phyloP scores from a whole-genome alignment of 768 basidiomycete genomes.

The Lactarius tabidus region DNA sequence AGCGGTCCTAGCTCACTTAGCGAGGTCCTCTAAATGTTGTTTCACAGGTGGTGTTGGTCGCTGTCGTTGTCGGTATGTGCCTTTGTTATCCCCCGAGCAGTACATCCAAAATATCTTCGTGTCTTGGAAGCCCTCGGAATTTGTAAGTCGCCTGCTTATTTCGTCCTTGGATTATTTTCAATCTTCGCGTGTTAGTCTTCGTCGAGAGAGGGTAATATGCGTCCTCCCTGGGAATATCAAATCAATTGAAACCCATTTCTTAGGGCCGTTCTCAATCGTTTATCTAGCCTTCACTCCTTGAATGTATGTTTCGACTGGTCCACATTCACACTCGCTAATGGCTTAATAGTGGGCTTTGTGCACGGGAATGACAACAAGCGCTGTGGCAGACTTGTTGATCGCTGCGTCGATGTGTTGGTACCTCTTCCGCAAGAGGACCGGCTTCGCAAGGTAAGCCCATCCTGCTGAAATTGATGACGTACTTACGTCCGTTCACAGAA shows the following conservation, averaged over 20 bases:
- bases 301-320: not conserved
- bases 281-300: not conserved
- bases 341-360: slow-evolving; percentile 46
- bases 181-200: not conserved
- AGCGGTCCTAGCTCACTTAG: too few relatives aligned
- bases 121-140: not conserved
- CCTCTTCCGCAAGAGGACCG: slow-evolving; percentile 42
- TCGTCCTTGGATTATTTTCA: not conserved
- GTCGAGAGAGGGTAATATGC: not conserved
- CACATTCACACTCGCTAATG: not conserved
- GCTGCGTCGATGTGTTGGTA: slow-evolving; percentile 47
- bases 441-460: slow-evolving; percentile 36
- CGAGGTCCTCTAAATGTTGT: too few relatives aligned
- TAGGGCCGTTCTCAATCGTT: not conserved
- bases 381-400: slow-evolving; percentile 47
- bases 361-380: slow-evolving; percentile 43
- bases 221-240: not conserved
- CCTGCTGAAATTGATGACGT: slow-evolving; percentile 15
- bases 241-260: not conserved
- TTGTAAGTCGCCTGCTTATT: not conserved
- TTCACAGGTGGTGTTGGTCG: too few relatives aligned
- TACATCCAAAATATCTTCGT: not conserved
- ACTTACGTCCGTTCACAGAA: slow-evolving; percentile 20
- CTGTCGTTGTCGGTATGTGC: not conserved
- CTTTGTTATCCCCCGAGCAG: not conserved